Percentiles rank a stretch among this genome's conserved stretches.
phyloP scores from a whole-genome alignment of 2,329 filamentous ascomycete species.

The Phyllosticta citribraziliensis region DNA sequence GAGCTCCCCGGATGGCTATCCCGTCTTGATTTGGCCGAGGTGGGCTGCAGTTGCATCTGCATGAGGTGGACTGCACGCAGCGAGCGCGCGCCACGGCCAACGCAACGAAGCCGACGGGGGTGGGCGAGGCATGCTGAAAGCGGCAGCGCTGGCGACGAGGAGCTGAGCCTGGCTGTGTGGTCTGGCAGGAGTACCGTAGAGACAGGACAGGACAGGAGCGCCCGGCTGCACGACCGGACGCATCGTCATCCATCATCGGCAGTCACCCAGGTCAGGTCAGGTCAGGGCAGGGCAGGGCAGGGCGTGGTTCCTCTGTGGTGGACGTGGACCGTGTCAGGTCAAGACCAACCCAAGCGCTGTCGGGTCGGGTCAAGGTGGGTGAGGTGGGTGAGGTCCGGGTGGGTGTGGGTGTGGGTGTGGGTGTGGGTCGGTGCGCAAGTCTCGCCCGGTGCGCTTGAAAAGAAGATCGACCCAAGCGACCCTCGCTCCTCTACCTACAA shows the following conservation, averaged over 20 bases:
- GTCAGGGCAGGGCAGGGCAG: too few relatives aligned
- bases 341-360: background rate
- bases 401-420: background rate
- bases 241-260: background rate
- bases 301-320: background rate
- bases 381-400: too few relatives aligned
- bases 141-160: background rate
- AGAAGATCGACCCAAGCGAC: background rate
- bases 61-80: background rate
- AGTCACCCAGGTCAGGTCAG: background rate
- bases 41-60: background rate
- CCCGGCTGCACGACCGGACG: background rate
- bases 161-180: too few relatives aligned
- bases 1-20: background rate
- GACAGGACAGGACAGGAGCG: background rate
- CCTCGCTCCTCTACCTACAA: conserved; percentile 1
- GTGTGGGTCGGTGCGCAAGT: background rate
- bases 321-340: background rate
- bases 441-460: background rate
- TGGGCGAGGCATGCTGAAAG: background rate
- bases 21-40: background rate
- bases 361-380: background rate
- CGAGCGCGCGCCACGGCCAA: too few relatives aligned
- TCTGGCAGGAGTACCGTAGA: background rate
- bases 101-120: too few relatives aligned